phyloP scores from a whole-genome alignment of 2,329 filamentous ascomycete genomes.

The Emmonsiellopsis sp. region DNA sequence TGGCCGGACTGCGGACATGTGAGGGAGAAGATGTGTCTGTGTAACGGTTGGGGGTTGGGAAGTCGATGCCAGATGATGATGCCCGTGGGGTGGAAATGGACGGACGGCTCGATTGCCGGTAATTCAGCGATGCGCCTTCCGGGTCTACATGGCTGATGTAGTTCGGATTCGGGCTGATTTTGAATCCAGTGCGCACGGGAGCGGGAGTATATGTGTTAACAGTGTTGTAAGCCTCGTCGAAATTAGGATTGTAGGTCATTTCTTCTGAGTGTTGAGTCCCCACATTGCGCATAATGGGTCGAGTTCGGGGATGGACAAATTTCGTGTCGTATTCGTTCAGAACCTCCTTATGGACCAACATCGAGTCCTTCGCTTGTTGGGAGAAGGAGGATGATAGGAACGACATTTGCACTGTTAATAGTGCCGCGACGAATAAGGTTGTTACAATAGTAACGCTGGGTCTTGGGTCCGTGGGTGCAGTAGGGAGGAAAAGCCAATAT shows the following conservation, averaged over 20 bases:
- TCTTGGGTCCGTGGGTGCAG: slow-evolving; percentile 62
- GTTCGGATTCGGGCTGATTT: slow-evolving; percentile 73
- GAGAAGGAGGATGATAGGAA: slow-evolving; percentile 64
- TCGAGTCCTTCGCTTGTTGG: slow-evolving; percentile 76
- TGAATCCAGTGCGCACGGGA: slow-evolving; percentile 62
- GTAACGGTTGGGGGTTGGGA: slow-evolving; percentile 36
- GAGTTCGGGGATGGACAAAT: slow-evolving; percentile 83
- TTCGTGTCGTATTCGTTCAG: slow-evolving; percentile 94
- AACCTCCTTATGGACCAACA: slow-evolving; percentile 81
- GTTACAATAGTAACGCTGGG: slow-evolving; percentile 82
- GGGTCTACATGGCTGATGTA: slow-evolving; percentile 66
- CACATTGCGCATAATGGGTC: slow-evolving; percentile 67
- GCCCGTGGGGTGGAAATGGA: slow-evolving; percentile 12
- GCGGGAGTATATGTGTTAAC: slow-evolving; percentile 55
- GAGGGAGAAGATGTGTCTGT: slow-evolving; percentile 39
- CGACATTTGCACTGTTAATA: slow-evolving; percentile 69
- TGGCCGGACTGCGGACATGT: slow-evolving; percentile 31
- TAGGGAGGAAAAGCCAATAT: slow-evolving; percentile 79
- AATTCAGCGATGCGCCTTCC: slow-evolving; percentile 40
- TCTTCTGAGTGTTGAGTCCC: slow-evolving; percentile 62
- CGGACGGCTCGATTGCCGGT: slow-evolving; percentile 36
- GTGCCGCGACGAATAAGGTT: slow-evolving; percentile 62
- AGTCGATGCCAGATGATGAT: slow-evolving; percentile 19
- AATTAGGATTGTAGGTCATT: slow-evolving; percentile 26
- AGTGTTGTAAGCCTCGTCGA: slow-evolving; percentile 39